Percentiles rank a stretch among this genome's conserved stretches.
Evolutionary conservation across 331 rosid genomes (phyloP).

Genomic region (Rhamnella rubrinervis): DNA sequence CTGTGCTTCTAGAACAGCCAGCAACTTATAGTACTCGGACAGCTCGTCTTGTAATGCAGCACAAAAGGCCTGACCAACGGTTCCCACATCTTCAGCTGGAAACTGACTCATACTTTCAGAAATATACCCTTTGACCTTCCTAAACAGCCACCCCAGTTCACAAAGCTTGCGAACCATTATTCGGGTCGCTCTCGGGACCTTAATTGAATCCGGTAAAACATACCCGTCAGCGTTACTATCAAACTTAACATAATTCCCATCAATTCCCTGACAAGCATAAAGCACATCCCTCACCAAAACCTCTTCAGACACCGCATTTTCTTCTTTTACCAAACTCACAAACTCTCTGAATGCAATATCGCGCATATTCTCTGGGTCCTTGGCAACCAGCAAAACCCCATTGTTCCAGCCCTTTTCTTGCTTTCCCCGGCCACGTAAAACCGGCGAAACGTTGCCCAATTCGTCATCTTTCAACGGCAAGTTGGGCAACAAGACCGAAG

Average conservation of each 20-base stretch:
- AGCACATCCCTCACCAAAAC: slow-evolving; percentile 80
- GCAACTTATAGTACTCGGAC: slow-evolving; percentile 77
- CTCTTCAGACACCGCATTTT: slow-evolving; percentile 76
- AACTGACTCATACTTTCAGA: slow-evolving; percentile 70
- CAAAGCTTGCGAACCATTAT: slow-evolving; percentile 71
- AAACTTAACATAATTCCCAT: slow-evolving; percentile 72
- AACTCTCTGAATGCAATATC: slow-evolving; percentile 74
- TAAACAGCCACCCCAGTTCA: slow-evolving; percentile 83
- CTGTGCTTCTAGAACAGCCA: slow-evolving; percentile 87
- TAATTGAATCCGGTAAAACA: slow-evolving; percentile 50
- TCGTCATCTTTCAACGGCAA: slow-evolving; percentile 37
- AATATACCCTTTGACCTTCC: slow-evolving; percentile 70
- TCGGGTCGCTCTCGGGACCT: slow-evolving; percentile 66
- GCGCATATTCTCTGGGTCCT: slow-evolving; percentile 74
- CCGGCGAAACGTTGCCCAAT: slow-evolving; percentile 39
- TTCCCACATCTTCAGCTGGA: slow-evolving; percentile 80
- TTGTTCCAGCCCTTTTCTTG: slow-evolving; percentile 49
- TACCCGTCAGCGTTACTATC: slow-evolving; percentile 44
- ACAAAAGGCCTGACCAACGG: slow-evolving; percentile 89
- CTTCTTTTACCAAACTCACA: slow-evolving; percentile 63
- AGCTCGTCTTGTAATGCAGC: slow-evolving; percentile 95
- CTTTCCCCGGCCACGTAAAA: slow-evolving; percentile 13
- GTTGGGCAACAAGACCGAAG: slow-evolving; percentile 63
- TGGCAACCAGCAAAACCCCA: slow-evolving; percentile 65
- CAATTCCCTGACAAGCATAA: slow-evolving; percentile 92